Evolutionary conservation across 75 land plant genomes (phyloP), one percentile per base, ranked within the genome.

Genomic region (Cryptomeria japonica): DNA sequence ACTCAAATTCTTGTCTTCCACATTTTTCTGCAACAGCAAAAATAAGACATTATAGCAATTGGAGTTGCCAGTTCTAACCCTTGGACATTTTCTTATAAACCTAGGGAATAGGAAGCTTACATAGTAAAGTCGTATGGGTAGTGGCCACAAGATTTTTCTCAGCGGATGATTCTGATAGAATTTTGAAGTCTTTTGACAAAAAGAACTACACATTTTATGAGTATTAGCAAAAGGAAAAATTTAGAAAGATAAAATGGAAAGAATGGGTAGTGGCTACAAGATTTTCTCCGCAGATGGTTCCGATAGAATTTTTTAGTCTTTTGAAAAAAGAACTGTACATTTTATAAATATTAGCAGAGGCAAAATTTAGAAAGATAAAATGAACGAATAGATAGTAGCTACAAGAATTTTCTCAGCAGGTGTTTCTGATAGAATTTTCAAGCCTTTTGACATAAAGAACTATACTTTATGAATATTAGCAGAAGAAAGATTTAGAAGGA

Each of bases 1-100:
- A 15, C 93, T 90, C 87, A 94, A 64, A 88, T 94, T 87, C 85
- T 94, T 94, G 78, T 94, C 93, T 42, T 94, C 93, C 87, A 94
- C 86, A 88, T 93, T 91, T 90, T 94, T 83, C 95, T 94, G 89
- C 68, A 4, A 72, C 41, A 39, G 15, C 58, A 83, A 85, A 28
- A 31, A 76, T 37, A 85, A 55, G 39, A 75, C 4, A 32, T 34
- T 19, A 61, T 37, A 86, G 1, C 3, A 85, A 42, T 3, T 39
- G 70, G 32, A 61, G 13, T 10, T 18, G 15, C 34, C 34, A 16
- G 55, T 32, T 56, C 38, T 37, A 31, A 18, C 36, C 3, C 38
- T 19, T 80, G 19, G 38, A 39, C 38, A 39, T 36, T 37, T 80
- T 80, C 42, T 28, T 80, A 12, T 28, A 64, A 58, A 25, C 19